Evolutionary conservation across 176 grass and related monocot genomes (phyloP).

Genomic region (Oryza meridionalis): DNA sequence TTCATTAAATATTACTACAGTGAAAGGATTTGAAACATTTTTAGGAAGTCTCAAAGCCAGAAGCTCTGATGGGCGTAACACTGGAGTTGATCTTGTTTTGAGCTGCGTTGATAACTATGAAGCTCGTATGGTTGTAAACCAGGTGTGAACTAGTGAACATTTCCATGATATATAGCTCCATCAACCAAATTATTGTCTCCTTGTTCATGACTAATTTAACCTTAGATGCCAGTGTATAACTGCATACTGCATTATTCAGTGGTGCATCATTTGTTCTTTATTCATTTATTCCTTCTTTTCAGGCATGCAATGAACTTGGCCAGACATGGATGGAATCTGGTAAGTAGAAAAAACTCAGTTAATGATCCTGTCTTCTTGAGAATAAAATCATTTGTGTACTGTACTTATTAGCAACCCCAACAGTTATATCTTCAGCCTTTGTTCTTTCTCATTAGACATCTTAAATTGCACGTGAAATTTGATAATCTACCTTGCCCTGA

Average conservation of each 20-base stretch:
- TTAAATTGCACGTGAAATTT: background rate
- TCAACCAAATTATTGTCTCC: conserved; percentile 11
- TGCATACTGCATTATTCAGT: background rate
- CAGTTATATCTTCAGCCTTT: background rate
- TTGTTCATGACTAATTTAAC: conserved; percentile 1
- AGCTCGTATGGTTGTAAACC: conserved; percentile 98
- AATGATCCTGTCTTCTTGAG: background rate
- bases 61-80: conserved; percentile 41
- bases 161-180: conserved; percentile 15
- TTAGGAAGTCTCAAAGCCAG: conserved; percentile 67
- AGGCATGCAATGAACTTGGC: conserved; percentile 96
- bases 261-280: conserved; percentile 15
- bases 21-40: conserved; percentile 93
- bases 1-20: conserved; percentile 93
- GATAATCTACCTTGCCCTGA: conserved; percentile 9
- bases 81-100: conserved; percentile 94
- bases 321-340: conserved; percentile 99
- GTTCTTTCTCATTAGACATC: background rate
- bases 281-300: conserved; percentile 35
- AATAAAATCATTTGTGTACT: background rate
- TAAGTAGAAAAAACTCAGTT: conserved; percentile 41
- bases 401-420: conserved; percentile 6
- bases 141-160: conserved; percentile 53
- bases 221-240: conserved; percentile 3
- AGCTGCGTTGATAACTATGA: conserved; percentile 99